Evolutionary conservation across 805 yeast species (phyloP).

Genomic region (Candida corydali): DNA sequence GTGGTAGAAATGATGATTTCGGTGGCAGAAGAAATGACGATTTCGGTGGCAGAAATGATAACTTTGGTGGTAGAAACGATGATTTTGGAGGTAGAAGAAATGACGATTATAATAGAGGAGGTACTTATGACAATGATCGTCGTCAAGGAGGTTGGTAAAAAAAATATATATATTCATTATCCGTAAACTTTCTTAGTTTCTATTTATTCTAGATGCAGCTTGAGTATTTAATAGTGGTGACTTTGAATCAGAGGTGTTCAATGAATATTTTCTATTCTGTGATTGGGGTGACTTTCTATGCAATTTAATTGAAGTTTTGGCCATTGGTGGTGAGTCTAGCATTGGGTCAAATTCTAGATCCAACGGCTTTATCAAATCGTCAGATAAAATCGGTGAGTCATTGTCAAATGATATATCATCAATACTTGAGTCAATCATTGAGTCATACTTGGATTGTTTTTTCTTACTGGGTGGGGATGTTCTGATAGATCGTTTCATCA

Average conservation of each 20-base stretch:
- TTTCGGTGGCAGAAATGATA: conserved; percentile 8
- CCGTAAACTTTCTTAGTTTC: background rate
- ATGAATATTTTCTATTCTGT: conserved; percentile 17
- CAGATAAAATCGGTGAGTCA: conserved; percentile 11
- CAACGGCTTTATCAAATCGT: conserved; percentile 19
- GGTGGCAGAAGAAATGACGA: conserved; percentile 10
- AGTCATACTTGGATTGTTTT: conserved; percentile 5
- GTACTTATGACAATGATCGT: conserved; percentile 5
- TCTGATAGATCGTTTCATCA: conserved; percentile 10
- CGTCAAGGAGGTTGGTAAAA: conserved; percentile 15
- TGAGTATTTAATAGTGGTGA: conserved; percentile 31
- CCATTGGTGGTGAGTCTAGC: conserved; percentile 27
- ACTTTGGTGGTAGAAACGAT: conserved; percentile 4
- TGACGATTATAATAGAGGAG: conserved; percentile 6
- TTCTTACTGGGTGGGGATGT: conserved; percentile 6
- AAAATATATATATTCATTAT: conserved; percentile 7
- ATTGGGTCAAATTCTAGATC: conserved; percentile 28
- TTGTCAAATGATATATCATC: conserved; percentile 7
- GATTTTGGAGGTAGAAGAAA: conserved; percentile 8
- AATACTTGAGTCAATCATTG: conserved; percentile 9
- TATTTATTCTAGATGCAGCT: conserved; percentile 19
- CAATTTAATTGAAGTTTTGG: conserved; percentile 5
- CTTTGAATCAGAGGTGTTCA: conserved; percentile 14
- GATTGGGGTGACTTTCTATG: conserved; percentile 6
- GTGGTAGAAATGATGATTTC: conserved; percentile 6